These are phyloP conservation scores for Rhizomucor pusillus DNA, from an alignment of 371 early-diverging fungal genomes.

Conservation along the genomic window DNA sequence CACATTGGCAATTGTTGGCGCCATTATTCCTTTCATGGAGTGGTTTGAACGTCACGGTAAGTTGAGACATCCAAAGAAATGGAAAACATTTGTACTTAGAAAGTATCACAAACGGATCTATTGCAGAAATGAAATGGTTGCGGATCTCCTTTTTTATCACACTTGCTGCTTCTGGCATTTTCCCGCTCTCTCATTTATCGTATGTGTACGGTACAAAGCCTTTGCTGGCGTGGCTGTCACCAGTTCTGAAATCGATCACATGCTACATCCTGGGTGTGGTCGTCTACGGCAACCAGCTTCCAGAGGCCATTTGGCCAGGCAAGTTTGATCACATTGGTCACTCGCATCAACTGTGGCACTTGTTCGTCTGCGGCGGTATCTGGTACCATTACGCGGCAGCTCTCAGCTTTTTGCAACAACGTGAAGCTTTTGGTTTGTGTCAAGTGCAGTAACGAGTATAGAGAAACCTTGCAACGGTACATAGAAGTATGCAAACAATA, in stretches of 20 bases:
- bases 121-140: conserved; percentile 35
- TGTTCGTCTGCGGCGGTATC: conserved; percentile 69
- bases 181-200: conserved; percentile 62
- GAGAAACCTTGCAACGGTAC: too few species aligned
- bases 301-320: conserved; percentile 75
- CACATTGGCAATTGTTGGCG: conserved; percentile 39
- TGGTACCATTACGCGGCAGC: conserved; percentile 66
- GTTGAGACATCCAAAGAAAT: too few species aligned
- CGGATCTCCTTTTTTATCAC: conserved; percentile 51
- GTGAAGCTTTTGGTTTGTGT: conserved; percentile 37
- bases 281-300: conserved; percentile 70
- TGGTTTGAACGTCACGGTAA: conserved; percentile 47
- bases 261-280: conserved; percentile 43
- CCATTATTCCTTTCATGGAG: conserved; percentile 42
- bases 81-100: too few species aligned
- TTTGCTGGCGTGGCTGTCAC: conserved; percentile 41
- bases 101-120: too few species aligned
- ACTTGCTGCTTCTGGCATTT: conserved; percentile 60
- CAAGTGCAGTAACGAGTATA: background rate
- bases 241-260: conserved; percentile 38
- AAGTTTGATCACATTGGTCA: conserved; percentile 71
- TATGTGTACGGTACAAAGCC: conserved; percentile 52
- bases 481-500: too few species aligned
- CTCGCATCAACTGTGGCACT: conserved; percentile 82
- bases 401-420: conserved; percentile 41